These are phyloP conservation scores for Cenchrus purpureus DNA, from an alignment of 176 grass and related monocot genomes.

Conservation along the genomic window DNA sequence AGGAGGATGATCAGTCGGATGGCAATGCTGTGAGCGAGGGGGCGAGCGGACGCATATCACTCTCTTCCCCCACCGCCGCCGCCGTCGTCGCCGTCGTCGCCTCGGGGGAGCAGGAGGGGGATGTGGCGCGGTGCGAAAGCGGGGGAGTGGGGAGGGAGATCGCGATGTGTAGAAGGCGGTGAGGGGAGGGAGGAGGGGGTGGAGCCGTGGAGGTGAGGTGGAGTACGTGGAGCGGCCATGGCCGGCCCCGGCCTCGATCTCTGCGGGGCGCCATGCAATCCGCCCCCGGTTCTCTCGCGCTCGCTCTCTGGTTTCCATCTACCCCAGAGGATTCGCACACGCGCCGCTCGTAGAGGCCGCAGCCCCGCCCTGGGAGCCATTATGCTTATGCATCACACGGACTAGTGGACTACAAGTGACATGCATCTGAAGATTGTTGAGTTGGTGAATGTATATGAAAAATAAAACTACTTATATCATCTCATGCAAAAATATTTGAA, in stretches of 20 bases:
- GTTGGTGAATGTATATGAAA: too few species aligned
- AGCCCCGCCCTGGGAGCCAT: too few species aligned
- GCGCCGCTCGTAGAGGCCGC: not conserved
- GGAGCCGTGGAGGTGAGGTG: not conserved
- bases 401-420: too few species aligned
- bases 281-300: slow-evolving; percentile 9
- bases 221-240: slow-evolving; percentile 57
- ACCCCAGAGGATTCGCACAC: not conserved
- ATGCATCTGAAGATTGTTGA: too few species aligned
- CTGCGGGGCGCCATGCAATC: slow-evolving; percentile 61
- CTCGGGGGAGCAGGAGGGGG: not conserved
- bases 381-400: too few species aligned
- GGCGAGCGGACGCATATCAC: slow-evolving; percentile 29
- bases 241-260: slow-evolving; percentile 46
- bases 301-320: slow-evolving; percentile 16
- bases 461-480: too few species aligned
- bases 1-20: slow-evolving; percentile 28
- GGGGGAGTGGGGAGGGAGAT: slow-evolving; percentile 44
- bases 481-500: too few species aligned
- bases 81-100: not conserved
- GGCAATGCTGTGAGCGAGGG: not conserved
- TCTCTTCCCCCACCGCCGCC: not conserved
- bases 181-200: not conserved
- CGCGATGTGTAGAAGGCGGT: slow-evolving; percentile 42
- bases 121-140: slow-evolving; percentile 46